A percentile compares a stretch with the other conserved stretches of the same genome.
Evolutionary conservation across 345 rosid species (phyloP).

Genomic region (Eucalyptus marginata): DNA sequence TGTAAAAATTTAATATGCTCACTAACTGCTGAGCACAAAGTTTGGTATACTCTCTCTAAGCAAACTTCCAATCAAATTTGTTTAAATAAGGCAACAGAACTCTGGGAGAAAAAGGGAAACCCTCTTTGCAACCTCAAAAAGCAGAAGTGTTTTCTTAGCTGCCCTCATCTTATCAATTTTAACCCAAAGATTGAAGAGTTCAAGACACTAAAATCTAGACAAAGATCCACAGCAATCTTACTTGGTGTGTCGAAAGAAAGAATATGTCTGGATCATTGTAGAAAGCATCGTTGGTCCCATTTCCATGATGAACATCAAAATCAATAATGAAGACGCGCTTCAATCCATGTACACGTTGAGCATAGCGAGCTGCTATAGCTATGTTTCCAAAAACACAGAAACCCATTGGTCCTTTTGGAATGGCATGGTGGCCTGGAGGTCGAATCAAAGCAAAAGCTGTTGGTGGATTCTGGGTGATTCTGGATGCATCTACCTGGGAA

Average conservation of each 20-base stretch:
- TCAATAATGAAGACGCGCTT: slow-evolving; percentile 73
- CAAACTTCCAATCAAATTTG: background rate
- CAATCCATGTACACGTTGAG: slow-evolving; percentile 58
- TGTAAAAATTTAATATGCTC: background rate
- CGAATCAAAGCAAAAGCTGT: slow-evolving; percentile 83
- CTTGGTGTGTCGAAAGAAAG: slow-evolving; percentile 95
- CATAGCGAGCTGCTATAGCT: slow-evolving; percentile 92
- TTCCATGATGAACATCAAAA: slow-evolving; percentile 97
- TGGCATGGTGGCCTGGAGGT: slow-evolving; percentile 94
- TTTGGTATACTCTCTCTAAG: background rate
- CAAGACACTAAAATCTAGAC: background rate
- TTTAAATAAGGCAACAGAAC: background rate
- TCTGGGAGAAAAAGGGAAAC: background rate
- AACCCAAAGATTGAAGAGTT: background rate
- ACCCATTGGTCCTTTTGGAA: slow-evolving; percentile 95
- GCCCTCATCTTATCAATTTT: background rate
- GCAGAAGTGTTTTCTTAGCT: background rate
- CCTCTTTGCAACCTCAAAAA: background rate
- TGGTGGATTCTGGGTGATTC: slow-evolving; percentile 42
- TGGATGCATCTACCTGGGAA: slow-evolving; percentile 64
- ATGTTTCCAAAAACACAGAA: slow-evolving; percentile 93
- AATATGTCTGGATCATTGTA: slow-evolving; percentile 79
- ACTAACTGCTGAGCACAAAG: background rate
- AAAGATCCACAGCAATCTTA: background rate
- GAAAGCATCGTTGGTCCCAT: slow-evolving; percentile 89